Evolutionary conservation across 768 basidiomycete species (phyloP).

Genomic region (Fomitopsis serialis): DNA sequence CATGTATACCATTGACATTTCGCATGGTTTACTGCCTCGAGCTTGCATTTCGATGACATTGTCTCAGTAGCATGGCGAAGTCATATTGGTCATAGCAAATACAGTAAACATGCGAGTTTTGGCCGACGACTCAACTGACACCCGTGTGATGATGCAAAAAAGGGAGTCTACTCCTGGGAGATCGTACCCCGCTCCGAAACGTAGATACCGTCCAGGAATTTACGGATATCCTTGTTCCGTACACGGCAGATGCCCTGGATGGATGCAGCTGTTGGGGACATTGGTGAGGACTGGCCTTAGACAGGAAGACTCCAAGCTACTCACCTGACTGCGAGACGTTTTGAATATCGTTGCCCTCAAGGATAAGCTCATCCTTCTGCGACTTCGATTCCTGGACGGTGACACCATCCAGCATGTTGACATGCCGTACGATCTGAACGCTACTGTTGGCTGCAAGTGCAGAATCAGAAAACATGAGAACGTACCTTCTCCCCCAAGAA

Average conservation of each 20-base stretch:
- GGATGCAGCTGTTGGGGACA: slow-evolving; percentile 66
- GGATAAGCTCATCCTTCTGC: slow-evolving; percentile 91
- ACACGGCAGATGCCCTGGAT: slow-evolving; percentile 97
- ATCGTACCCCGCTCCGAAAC: slow-evolving; percentile 80
- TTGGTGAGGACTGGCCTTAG: not conserved
- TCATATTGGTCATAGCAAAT: slow-evolving; percentile 25
- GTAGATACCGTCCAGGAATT: slow-evolving; percentile 94
- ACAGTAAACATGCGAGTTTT: slow-evolving; percentile 26
- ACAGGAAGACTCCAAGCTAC: slow-evolving; percentile 4
- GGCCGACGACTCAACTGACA: slow-evolving; percentile 11
- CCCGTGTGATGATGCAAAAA: not conserved
- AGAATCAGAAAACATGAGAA: not conserved
- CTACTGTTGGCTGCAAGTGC: not conserved
- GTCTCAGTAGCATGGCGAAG: slow-evolving; percentile 10
- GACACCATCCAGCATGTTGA: slow-evolving; percentile 89
- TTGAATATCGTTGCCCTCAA: slow-evolving; percentile 94
- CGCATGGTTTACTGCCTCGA: too few relatives aligned
- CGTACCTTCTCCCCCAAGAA: slow-evolving; percentile 90
- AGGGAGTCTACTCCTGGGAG: slow-evolving; percentile 31
- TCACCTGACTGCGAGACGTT: slow-evolving; percentile 94
- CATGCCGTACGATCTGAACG: slow-evolving; percentile 79
- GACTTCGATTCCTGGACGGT: slow-evolving; percentile 78
- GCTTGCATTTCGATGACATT: not conserved
- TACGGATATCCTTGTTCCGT: slow-evolving; percentile 99
- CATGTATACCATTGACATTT: slow-evolving; percentile 3